These are phyloP conservation scores for Linderniella brevidens DNA, from an alignment of 257 asterid species.

Conservation along the genomic window DNA sequence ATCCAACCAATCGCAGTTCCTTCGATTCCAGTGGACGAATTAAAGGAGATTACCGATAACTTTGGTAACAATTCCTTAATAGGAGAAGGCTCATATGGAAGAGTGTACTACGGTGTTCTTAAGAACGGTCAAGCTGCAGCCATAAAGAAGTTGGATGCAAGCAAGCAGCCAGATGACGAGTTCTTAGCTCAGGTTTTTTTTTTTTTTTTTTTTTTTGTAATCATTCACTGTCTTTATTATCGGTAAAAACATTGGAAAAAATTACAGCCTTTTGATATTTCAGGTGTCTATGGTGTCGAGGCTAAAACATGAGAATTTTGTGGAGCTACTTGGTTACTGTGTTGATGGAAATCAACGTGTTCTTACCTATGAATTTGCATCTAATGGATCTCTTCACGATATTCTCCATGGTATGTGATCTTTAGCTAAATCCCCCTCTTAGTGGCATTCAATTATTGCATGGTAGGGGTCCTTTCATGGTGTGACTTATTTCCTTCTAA, in stretches of 20 bases:
- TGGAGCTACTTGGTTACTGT: conserved; percentile 78
- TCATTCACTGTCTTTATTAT: neutral
- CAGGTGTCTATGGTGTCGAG: conserved; percentile 93
- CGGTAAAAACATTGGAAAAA: neutral
- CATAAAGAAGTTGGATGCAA: conserved; percentile 64
- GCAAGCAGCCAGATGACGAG: conserved; percentile 81
- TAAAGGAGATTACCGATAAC: conserved; percentile 58
- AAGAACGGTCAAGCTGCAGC: conserved; percentile 57
- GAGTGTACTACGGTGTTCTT: conserved; percentile 62
- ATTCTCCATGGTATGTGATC: conserved; percentile 64
- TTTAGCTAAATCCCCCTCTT: neutral
- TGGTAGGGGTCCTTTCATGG: too few species aligned
- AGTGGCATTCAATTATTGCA: neutral
- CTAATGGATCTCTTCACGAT: conserved; percentile 88
- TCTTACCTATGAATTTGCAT: conserved; percentile 69
- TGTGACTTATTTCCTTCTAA: too few species aligned
- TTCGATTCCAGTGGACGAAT: conserved; percentile 51
- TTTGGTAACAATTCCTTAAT: conserved; percentile 48
- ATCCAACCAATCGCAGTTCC: conserved; percentile 66
- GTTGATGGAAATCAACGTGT: conserved; percentile 73
- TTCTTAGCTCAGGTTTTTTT: conserved; percentile 60
- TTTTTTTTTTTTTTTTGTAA: conserved; percentile 5
- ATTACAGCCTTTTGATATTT: conserved; percentile 7
- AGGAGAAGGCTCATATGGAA: conserved; percentile 89
- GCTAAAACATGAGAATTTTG: conserved; percentile 60